These are phyloP conservation scores for Fraxinus excelsior DNA, from an alignment of 257 asterid species.

Conservation along the genomic window DNA sequence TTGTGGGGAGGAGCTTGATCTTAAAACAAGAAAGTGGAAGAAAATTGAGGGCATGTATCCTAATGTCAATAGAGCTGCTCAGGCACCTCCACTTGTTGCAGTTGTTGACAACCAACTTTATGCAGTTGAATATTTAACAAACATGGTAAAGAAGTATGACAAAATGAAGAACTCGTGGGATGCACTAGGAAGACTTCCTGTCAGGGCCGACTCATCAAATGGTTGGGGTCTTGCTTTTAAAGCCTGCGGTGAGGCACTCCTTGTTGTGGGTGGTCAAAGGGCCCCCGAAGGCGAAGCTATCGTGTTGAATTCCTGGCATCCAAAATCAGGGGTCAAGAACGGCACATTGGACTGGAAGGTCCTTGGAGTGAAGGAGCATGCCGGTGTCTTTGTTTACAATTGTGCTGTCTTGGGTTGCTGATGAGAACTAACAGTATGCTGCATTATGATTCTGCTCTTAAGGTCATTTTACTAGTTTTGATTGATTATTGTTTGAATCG, in stretches of 20 bases:
- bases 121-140: slow-evolving; percentile 74
- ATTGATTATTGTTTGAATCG: slow-evolving; percentile 42
- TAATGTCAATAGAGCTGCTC: slow-evolving; percentile 75
- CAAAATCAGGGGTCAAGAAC: slow-evolving; percentile 50
- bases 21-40: slow-evolving; percentile 70
- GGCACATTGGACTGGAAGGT: slow-evolving; percentile 75
- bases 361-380: slow-evolving; percentile 69
- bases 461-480: slow-evolving; percentile 31
- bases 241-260: slow-evolving; percentile 69
- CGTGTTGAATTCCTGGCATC: slow-evolving; percentile 70
- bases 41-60: slow-evolving; percentile 80
- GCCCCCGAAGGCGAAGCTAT: slow-evolving; percentile 89
- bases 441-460: slow-evolving; percentile 30
- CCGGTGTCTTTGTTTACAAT: slow-evolving; percentile 83
- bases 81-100: slow-evolving; percentile 95
- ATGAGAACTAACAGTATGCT: slow-evolving; percentile 27
- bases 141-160: slow-evolving; percentile 79
- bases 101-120: slow-evolving; percentile 73
- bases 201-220: slow-evolving; percentile 76
- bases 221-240: slow-evolving; percentile 97
- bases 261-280: slow-evolving; percentile 90
- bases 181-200: slow-evolving; percentile 79
- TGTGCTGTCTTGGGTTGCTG: slow-evolving; percentile 90
- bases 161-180: slow-evolving; percentile 64
- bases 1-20: slow-evolving; percentile 84